Percentiles rank a stretch among this genome's conserved stretches.
phyloP scores from a whole-genome alignment of 2,329 filamentous ascomycete species.

The Pseudogymnoascus sp. region DNA sequence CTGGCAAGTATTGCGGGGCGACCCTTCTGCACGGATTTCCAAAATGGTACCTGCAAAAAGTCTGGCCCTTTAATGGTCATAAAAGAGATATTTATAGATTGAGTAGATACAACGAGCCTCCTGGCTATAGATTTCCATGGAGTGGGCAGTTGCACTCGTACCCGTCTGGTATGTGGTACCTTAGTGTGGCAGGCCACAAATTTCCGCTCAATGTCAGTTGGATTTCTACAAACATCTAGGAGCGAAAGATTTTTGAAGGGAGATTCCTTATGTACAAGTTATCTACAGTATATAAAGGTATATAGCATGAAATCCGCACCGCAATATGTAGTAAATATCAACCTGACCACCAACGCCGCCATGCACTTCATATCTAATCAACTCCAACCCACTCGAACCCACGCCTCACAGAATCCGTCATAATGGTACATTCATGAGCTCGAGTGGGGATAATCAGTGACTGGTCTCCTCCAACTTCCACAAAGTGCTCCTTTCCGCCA shows the following conservation, averaged over 20 bases:
- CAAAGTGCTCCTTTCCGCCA: slow-evolving; percentile 33
- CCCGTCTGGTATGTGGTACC: background rate
- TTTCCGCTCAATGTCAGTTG: background rate
- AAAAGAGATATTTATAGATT: background rate
- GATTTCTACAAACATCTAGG: background rate
- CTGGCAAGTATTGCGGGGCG: background rate
- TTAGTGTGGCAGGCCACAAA: background rate
- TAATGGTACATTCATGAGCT: slow-evolving; percentile 24
- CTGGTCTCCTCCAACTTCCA: slow-evolving; percentile 34
- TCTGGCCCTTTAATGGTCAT: background rate
- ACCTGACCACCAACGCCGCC: background rate
- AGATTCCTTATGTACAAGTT: background rate
- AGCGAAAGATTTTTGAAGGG: background rate
- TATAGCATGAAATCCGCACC: background rate
- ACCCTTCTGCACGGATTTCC: background rate
- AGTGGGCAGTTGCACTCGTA: background rate
- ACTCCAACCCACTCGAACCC: background rate
- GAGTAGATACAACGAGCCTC: background rate
- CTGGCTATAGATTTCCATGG: background rate
- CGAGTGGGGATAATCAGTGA: slow-evolving; percentile 36
- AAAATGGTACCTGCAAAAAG: background rate
- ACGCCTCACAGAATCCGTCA: background rate
- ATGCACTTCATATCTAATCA: slow-evolving; percentile 7
- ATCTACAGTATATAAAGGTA: slow-evolving; percentile 3
- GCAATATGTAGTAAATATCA: background rate